These are phyloP conservation scores for Cyclocybe aegerita DNA, from an alignment of 768 basidiomycete genomes.

Conservation along the genomic window DNA sequence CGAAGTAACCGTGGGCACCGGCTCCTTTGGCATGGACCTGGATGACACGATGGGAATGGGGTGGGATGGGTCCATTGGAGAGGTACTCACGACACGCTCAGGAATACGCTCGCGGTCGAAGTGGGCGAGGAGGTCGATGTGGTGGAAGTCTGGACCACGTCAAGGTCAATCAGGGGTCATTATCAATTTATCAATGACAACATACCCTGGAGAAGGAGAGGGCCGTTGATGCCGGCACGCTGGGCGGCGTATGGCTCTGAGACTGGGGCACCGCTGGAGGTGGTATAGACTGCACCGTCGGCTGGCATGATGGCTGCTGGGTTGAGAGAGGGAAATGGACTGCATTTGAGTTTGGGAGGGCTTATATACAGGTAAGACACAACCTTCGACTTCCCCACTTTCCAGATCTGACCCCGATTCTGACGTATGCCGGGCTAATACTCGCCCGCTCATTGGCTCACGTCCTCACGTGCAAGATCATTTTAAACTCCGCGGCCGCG, in stretches of 20 bases:
- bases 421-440: neutral
- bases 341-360: conserved; percentile 6
- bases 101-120: conserved; percentile 96
- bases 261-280: conserved; percentile 80
- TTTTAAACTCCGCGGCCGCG: neutral
- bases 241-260: conserved; percentile 77
- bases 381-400: neutral
- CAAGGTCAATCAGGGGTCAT: conserved; percentile 3
- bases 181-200: conserved; percentile 1
- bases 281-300: conserved; percentile 74
- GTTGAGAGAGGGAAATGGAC: conserved; percentile 12
- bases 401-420: too few relatives aligned
- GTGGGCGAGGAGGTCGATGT: conserved; percentile 88
- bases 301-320: conserved; percentile 46
- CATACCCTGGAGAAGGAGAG: conserved; percentile 86
- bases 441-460: neutral
- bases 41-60: conserved; percentile 25
- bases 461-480: neutral
- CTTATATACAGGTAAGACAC: neutral
- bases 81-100: conserved; percentile 74
- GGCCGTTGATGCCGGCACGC: conserved; percentile 71
- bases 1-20: conserved; percentile 92
- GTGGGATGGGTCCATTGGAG: conserved; percentile 5
- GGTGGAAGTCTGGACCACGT: conserved; percentile 67
- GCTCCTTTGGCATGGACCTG: conserved; percentile 92